Evolutionary conservation across 768 basidiomycete genomes (phyloP), one percentile per base, ranked within the genome.

Genomic region (Suillus lakei): DNA sequence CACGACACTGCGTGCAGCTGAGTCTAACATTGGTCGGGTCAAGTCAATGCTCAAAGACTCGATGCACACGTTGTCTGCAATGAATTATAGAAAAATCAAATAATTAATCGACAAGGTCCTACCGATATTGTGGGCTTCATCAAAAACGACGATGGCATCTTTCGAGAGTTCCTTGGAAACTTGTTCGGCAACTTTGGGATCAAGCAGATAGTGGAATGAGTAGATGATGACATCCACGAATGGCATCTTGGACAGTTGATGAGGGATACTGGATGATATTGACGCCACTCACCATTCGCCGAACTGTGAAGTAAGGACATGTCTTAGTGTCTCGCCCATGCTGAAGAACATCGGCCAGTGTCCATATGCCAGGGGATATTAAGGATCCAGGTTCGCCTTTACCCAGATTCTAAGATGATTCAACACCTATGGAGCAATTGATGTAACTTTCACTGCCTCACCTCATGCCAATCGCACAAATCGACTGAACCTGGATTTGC

Each of bases 91-190:
- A 50, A 41, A 61, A 48, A 28, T 58, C 38, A 3, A 51, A 50
- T 18, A 28, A 5, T 28, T 21, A 30, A 15, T 13, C 30, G 41
- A 48, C 30, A 26, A 46, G 61, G 59, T 32, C 68, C 64, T 70
- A 96, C 96, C 96, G 60, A 99, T 99, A 75, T 99, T 99, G 78
- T 99, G 98, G 18, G 98, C 98, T 75, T 99, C 98, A 73, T 99
- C 98, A 72, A 99, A 99, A 2, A 99, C 98, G 44, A 99, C 96
- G 61, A 99, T 99, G 36, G 95, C 91, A 75, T 99, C 98, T 72
- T 98, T 99, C 9, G 92, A 93, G 80, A 99, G 84, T 76, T 99
- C 98, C 73, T 95, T 96, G 2, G 98, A 99, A 16, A 99, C 98
- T 80, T 99, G 96, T 71, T 99, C 98, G 0, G 98, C 98, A 48